phyloP scores from a whole-genome alignment of 202 grass and related monocot species.

The Digitaria exilis region DNA sequence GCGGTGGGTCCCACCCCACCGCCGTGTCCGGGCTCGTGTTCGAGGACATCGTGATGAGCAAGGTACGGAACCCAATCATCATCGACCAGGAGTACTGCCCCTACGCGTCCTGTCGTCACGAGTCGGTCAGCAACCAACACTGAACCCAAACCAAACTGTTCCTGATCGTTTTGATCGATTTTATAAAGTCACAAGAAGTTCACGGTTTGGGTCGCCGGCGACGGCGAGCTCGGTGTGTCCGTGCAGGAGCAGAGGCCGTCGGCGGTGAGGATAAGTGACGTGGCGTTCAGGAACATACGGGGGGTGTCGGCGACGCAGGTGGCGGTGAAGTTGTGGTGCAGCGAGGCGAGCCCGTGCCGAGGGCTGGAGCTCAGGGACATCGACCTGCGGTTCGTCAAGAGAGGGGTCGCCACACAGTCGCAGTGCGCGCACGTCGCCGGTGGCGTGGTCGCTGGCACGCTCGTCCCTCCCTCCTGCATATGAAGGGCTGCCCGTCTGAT shows the following conservation, averaged over 20 bases:
- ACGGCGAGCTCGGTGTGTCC: no score
- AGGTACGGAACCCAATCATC: slow-evolving; percentile 38
- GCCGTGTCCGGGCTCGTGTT: slow-evolving; percentile 16
- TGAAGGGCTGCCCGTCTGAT: neutral
- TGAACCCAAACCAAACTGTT: no score
- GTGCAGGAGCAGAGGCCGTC: slow-evolving; percentile 43
- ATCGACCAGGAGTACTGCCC: slow-evolving; percentile 51
- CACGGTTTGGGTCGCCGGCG: no score
- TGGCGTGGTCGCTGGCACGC: slow-evolving; percentile 45
- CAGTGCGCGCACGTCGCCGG: slow-evolving; percentile 46
- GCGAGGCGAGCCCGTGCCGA: slow-evolving; percentile 49
- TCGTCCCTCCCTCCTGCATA: slow-evolving; percentile 49
- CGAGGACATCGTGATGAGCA: slow-evolving; percentile 29
- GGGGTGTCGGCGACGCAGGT: slow-evolving; percentile 61
- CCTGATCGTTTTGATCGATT: no score
- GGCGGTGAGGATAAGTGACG: slow-evolving; percentile 59
- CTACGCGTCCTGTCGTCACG: neutral
- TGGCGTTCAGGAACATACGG: slow-evolving; percentile 65
- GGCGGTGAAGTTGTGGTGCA: slow-evolving; percentile 61
- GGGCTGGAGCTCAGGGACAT: slow-evolving; percentile 63
- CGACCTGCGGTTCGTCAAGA: slow-evolving; percentile 51
- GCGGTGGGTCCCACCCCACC: neutral
- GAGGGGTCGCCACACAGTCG: slow-evolving; percentile 46
- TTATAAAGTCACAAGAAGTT: no score
- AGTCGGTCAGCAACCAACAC: neutral